phyloP scores from a whole-genome alignment of 495 filamentous ascomycete genomes.

The Pseudoneurospora amorphoporcata region DNA sequence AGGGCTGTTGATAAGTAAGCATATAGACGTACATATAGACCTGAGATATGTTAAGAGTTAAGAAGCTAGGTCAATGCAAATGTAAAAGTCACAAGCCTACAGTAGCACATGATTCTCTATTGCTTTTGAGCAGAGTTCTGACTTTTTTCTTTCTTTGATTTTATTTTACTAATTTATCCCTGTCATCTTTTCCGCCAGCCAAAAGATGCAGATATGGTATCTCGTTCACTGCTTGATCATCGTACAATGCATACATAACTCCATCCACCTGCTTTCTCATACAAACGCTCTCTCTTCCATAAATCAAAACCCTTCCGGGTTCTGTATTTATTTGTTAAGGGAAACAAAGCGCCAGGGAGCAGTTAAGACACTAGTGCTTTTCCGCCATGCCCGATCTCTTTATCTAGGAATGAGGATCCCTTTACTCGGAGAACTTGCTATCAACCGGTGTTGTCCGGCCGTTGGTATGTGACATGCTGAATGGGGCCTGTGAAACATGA shows the following conservation, averaged over 20 bases:
- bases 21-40: not conserved
- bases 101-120: not conserved
- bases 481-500: slow-evolving; percentile 42
- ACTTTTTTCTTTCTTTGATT: not conserved
- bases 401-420: not conserved
- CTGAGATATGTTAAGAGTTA: not conserved
- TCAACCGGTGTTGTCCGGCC: slow-evolving; percentile 43
- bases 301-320: not conserved
- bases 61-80: not conserved
- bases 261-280: not conserved
- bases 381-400: not conserved
- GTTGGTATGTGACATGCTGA: slow-evolving; percentile 52
- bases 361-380: not conserved
- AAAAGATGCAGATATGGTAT: not conserved
- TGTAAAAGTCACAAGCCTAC: not conserved
- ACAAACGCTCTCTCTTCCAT: not conserved
- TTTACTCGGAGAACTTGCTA: slow-evolving; percentile 24
- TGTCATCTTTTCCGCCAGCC: not conserved
- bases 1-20: not conserved
- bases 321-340: not conserved
- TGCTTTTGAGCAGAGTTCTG: not conserved
- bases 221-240: not conserved
- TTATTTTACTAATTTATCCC: not conserved
- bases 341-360: not conserved
- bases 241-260: not conserved